Base-by-base conservation (phyloP, 768 basidiomycete species). In the Calocera cornea region DNA sequence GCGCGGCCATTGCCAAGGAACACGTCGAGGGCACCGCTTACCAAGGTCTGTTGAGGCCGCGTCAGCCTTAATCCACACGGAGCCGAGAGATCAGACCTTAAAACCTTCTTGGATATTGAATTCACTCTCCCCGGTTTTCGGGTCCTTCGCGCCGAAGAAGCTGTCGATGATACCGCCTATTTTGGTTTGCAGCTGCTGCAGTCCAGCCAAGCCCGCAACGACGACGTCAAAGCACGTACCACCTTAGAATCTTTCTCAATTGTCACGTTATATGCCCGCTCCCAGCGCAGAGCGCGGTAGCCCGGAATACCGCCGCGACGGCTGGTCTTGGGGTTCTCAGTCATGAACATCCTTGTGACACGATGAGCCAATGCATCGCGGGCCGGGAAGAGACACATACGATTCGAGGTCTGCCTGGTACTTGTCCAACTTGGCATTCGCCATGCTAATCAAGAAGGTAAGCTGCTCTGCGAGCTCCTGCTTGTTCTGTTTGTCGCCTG, bases 331-430 rank as follows among this genome's bases (percentile, higher is more conserved):
- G 54, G 54, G 33, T 67, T 34, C 10, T 34, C 49, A 50, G 49
- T 50, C 49, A 50, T 40, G 24, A 67, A 67, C 60, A 63, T 41
- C 7, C 67, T 67, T 10, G 40, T 19, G 40, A n/a, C n/a, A n/a
- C n/a, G n/a, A n/a, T n/a, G n/a, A n/a, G n/a, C n/a, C n/a, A n/a
- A n/a, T n/a, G n/a, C n/a, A n/a, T n/a, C n/a, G n/a, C n/a, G n/a
- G n/a, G n/a, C n/a, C n/a, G n/a, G n/a, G n/a, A n/a, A n/a, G n/a
- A n/a, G n/a, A n/a, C n/a, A n/a, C n/a, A n/a, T n/a, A 67, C 67
- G 11, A 3, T 64, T 67, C 67, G 34, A 67, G 63, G 17, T 63
- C 67, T 29, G 67, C 64, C 36, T 67, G 67, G 27, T 64, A 67
- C 22, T 65, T 34, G 36, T 67, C 67, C 11, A 67, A 60, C 54